Percentiles rank a stretch among this genome's conserved stretches.
These are phyloP conservation scores for Solanum hybrid DNA, from an alignment of 305 asterid species.

Conservation along the genomic window DNA sequence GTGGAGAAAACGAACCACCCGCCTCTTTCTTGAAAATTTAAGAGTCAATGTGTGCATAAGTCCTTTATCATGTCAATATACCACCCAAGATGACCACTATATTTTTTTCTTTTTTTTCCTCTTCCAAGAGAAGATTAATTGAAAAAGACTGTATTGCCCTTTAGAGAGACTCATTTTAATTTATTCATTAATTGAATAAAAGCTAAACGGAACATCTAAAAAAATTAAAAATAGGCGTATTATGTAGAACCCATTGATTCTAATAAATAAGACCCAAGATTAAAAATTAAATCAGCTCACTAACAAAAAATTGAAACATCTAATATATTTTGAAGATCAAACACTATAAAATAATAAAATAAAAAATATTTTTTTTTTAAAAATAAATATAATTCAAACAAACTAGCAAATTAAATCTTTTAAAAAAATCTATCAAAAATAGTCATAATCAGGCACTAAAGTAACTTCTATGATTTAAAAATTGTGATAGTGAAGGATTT, in stretches of 20 bases:
- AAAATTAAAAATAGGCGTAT: not conserved
- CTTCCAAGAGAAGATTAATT: not conserved
- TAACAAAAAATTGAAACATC: not conserved
- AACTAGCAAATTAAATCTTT: not conserved
- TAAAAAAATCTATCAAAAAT: not conserved
- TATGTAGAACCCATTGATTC: not conserved
- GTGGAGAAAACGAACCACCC: not conserved
- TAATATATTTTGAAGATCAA: not conserved
- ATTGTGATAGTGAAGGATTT: not conserved
- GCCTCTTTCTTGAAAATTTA: not conserved
- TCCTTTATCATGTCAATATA: not conserved
- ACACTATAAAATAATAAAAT: no score
- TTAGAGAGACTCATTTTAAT: not conserved
- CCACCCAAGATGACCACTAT: not conserved
- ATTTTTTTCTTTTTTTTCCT: no score
- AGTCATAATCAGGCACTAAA: not conserved
- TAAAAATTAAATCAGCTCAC: not conserved
- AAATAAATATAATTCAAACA: no score
- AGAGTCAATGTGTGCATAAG: not conserved
- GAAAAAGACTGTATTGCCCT: not conserved
- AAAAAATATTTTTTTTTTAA: no score
- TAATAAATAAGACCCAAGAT: not conserved
- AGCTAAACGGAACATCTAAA: not conserved
- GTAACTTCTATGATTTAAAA: not conserved
- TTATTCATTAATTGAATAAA: not conserved